These are phyloP conservation scores for Talaromyces sp. DNA, from an alignment of 2,329 filamentous ascomycete species.

Conservation along the genomic window DNA sequence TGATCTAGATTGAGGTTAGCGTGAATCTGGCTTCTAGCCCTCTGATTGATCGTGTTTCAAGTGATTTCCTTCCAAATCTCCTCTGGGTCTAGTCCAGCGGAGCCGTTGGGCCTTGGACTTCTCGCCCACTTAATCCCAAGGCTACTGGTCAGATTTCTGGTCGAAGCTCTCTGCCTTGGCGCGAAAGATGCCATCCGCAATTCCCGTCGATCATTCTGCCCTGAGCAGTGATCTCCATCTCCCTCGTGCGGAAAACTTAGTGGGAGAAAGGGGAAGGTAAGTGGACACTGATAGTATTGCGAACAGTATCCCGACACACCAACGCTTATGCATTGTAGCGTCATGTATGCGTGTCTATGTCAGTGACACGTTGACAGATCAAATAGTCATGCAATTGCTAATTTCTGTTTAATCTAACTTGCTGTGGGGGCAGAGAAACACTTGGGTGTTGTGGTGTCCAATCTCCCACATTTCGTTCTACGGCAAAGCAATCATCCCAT, in stretches of 20 bases:
- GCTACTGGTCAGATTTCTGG: too few species aligned
- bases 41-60: conserved; percentile 8
- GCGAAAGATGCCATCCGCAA: not conserved
- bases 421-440: too few species aligned
- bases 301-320: not conserved
- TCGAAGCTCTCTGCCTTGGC: not conserved
- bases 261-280: not conserved
- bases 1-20: conserved; percentile 11
- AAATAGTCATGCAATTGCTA: too few species aligned
- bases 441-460: too few species aligned
- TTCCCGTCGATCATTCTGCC: conserved; percentile 6
- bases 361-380: not conserved
- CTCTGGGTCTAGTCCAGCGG: too few species aligned
- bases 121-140: too few species aligned
- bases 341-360: not conserved
- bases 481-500: too few species aligned
- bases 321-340: not conserved
- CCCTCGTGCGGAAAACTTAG: not conserved
- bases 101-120: too few species aligned
- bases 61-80: not conserved
- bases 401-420: too few species aligned
- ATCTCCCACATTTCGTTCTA: too few species aligned
- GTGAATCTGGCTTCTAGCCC: not conserved
- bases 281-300: conserved; percentile 1
- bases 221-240: not conserved